phyloP scores from a whole-genome alignment of 116 monocot species.

The Phalaenopsis hybrid region DNA sequence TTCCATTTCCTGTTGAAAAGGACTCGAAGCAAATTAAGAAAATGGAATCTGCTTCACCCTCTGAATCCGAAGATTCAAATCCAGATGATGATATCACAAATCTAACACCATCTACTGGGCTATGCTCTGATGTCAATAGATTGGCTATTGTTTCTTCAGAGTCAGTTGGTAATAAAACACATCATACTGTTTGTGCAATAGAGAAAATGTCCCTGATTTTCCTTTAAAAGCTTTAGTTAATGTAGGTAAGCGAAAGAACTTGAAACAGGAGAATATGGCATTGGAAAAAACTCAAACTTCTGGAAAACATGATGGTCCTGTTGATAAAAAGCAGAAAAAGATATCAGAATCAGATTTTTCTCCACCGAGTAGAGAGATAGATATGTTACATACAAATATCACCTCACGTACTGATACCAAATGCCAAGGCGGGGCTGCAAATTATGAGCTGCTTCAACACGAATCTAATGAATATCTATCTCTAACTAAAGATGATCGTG shows the following conservation, averaged over 20 bases:
- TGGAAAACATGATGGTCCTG: constrained; percentile 17
- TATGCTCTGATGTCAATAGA: constrained; percentile 17
- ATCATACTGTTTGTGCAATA: constrained; percentile 8
- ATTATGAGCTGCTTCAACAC: constrained; percentile 14
- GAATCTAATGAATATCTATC: constrained; percentile 13
- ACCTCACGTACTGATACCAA: neutral
- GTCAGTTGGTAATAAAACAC: constrained; percentile 10
- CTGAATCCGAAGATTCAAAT: constrained; percentile 51
- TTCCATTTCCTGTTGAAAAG: neutral
- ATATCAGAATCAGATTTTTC: constrained; percentile 13
- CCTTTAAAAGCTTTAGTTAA: constrained; percentile 21
- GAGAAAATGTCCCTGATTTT: constrained; percentile 6
- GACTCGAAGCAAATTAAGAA: constrained; percentile 18
- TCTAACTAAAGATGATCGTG: neutral
- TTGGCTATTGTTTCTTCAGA: constrained; percentile 17
- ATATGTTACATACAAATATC: neutral
- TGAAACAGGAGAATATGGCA: constrained; percentile 22
- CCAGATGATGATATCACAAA: constrained; percentile 19
- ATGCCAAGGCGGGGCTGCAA: constrained; percentile 6
- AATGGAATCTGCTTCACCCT: constrained; percentile 11
- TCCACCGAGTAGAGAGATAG: constrained; percentile 6
- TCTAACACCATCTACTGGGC: constrained; percentile 12
- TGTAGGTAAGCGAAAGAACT: constrained; percentile 41
- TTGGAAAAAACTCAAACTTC: constrained; percentile 3
- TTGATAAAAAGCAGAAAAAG: constrained; percentile 49